These are phyloP conservation scores for Cadophora sp. DNA, from an alignment of 2,329 filamentous ascomycete species.

Conservation along the genomic window DNA sequence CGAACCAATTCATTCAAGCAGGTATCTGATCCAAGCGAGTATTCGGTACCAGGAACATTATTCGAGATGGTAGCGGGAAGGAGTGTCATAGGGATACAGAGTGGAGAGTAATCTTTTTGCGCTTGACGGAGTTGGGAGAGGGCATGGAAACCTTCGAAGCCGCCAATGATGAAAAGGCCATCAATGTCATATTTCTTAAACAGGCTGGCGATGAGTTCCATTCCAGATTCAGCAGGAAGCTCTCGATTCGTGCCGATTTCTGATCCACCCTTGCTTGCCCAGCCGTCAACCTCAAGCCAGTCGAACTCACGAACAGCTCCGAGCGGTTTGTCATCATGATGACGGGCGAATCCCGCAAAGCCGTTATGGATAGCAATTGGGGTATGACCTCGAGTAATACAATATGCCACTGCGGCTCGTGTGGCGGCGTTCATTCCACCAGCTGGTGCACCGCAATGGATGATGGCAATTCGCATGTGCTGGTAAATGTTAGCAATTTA, in stretches of 20 bases:
- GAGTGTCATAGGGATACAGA: slow-evolving; percentile 91
- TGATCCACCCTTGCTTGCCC: slow-evolving; percentile 95
- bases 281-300: slow-evolving; percentile 94
- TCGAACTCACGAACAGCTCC: slow-evolving; percentile 84
- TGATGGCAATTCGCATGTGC: slow-evolving; percentile 92
- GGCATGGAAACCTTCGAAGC: slow-evolving; percentile 96
- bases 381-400: slow-evolving; percentile 88
- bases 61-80: slow-evolving; percentile 98
- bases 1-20: slow-evolving; percentile 93
- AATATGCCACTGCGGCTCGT: slow-evolving; percentile 91
- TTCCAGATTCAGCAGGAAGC: slow-evolving; percentile 83
- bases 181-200: slow-evolving; percentile 90
- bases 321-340: slow-evolving; percentile 82
- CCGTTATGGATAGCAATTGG: slow-evolving; percentile 95
- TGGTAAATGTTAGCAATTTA: slow-evolving; percentile 49
- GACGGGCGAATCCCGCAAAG: slow-evolving; percentile 90
- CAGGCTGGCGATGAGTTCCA: slow-evolving; percentile 81
- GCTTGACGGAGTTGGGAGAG: slow-evolving; percentile 86
- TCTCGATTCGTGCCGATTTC: slow-evolving; percentile 98
- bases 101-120: slow-evolving; percentile 76
- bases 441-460: slow-evolving; percentile 95
- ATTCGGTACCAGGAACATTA: slow-evolving; percentile 97
- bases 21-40: slow-evolving; percentile 94
- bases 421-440: slow-evolving; percentile 99
- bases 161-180: slow-evolving; percentile 88